Conservation (phyloP, 208 protist species). For the Leishmania tropica region DNA sequence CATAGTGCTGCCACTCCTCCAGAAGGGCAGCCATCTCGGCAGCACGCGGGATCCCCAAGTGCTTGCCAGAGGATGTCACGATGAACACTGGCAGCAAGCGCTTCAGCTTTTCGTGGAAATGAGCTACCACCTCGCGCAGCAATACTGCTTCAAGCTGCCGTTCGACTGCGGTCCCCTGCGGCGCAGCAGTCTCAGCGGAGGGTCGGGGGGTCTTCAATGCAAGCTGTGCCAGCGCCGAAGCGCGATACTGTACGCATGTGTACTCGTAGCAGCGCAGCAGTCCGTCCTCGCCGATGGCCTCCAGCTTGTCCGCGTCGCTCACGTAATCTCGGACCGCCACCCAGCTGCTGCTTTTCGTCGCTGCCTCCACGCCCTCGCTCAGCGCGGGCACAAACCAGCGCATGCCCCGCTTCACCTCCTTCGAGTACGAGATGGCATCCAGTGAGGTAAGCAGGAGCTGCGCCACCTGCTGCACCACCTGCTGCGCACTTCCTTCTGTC, state of each 20-base stretch:
- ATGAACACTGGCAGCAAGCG: conserved; percentile 62
- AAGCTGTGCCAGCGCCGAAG: neutral
- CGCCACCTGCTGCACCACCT: conserved; percentile 5
- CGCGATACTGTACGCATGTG: conserved; percentile 31
- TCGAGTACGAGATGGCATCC: conserved; percentile 83
- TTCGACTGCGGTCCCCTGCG: neutral
- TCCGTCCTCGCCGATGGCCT: conserved; percentile 75
- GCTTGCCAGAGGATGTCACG: conserved; percentile 63
- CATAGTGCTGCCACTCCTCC: conserved; percentile 49
- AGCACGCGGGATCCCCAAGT: conserved; percentile 45
- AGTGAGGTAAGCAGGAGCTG: conserved; percentile 29
- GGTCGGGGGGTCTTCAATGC: neutral
- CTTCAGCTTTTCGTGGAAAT: conserved; percentile 79
- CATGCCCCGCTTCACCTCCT: conserved; percentile 66
- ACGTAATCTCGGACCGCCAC: conserved; percentile 70
- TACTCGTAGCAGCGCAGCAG: conserved; percentile 80
- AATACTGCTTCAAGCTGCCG: conserved; percentile 34
- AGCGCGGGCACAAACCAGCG: conserved; percentile 71
- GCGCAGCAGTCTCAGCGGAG: neutral
- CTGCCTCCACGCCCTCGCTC: conserved; percentile 7
- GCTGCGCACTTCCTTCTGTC: neutral
- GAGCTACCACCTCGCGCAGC: conserved; percentile 55
- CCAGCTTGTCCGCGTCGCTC: conserved; percentile 86
- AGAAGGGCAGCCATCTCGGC: conserved; percentile 62
- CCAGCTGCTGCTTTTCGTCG: conserved; percentile 34